Percentiles rank a stretch among this genome's conserved stretches.
Evolutionary conservation across 352 stramenopile genomes (phyloP).

Genomic region (Globisporangium middletonii): DNA sequence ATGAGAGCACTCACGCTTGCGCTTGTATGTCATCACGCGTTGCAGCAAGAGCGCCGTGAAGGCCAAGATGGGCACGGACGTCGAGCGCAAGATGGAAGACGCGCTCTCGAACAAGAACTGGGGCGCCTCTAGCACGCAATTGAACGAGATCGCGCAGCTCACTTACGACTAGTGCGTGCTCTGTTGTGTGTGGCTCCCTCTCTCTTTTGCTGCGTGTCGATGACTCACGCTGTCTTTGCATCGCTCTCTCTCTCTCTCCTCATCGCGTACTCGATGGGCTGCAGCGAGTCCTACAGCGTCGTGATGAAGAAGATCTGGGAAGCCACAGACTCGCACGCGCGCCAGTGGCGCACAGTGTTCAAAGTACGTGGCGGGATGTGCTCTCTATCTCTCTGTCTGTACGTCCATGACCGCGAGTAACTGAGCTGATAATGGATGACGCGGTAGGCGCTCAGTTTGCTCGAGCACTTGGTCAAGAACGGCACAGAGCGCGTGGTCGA

Average conservation of each 20-base stretch:
- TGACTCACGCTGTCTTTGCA: background rate
- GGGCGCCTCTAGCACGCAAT: conserved; percentile 95
- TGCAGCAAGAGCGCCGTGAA: conserved; percentile 81
- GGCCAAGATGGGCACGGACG: conserved; percentile 82
- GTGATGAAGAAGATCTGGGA: conserved; percentile 96
- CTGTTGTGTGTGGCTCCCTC: background rate
- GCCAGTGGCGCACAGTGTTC: conserved; percentile 96
- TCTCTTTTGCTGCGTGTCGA: background rate
- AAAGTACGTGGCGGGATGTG: conserved; percentile 59
- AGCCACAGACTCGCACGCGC: conserved; percentile 80
- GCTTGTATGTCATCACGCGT: background rate
- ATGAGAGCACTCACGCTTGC: background rate
- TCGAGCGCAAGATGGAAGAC: conserved; percentile 89
- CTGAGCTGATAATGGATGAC: background rate
- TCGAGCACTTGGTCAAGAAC: conserved; percentile 98
- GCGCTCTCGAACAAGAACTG: conserved; percentile 99
- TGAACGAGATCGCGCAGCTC: conserved; percentile 98
- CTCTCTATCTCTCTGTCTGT: background rate
- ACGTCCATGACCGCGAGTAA: background rate
- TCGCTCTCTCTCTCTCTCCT: conserved; percentile 5
- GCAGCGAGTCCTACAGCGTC: conserved; percentile 83
- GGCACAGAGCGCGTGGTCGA: conserved; percentile 97
- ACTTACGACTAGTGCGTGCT: conserved; percentile 92
- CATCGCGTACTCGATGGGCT: no score
- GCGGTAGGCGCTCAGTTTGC: conserved; percentile 76